Percentiles rank a stretch among this genome's conserved stretches.
Conservation (phyloP, 169 alveolate species). For the Plasmodium coatneyi region DNA sequence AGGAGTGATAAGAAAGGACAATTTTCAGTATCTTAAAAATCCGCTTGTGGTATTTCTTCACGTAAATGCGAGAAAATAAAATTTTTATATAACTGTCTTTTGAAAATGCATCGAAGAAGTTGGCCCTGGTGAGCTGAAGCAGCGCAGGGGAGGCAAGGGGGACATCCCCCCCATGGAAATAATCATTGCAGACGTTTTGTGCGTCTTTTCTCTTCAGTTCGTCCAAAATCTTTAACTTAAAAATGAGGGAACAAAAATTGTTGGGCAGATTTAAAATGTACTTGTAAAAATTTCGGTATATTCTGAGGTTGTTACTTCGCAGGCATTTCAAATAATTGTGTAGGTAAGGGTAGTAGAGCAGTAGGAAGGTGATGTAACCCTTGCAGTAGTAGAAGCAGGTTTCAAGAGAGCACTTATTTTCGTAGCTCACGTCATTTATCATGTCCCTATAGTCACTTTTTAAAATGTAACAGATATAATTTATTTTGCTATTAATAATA, state of each 20-base stretch:
- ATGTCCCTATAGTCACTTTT: slow-evolving; percentile 61
- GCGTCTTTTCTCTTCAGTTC: slow-evolving; percentile 12
- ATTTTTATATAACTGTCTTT: slow-evolving; percentile 46
- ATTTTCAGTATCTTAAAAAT: slow-evolving; percentile 30
- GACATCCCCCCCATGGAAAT: neutral
- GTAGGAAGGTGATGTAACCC: slow-evolving; percentile 44
- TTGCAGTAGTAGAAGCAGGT: slow-evolving; percentile 66
- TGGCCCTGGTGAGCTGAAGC: neutral
- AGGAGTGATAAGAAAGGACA: slow-evolving; percentile 21
- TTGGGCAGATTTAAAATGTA: slow-evolving; percentile 37
- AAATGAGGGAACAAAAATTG: slow-evolving; percentile 31
- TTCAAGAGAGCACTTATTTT: slow-evolving; percentile 41
- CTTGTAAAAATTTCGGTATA: slow-evolving; percentile 54
- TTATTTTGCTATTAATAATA: slow-evolving; percentile 41
- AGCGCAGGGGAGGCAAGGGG: neutral
- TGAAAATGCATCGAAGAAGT: slow-evolving; percentile 27
- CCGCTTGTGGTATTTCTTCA: slow-evolving; percentile 49
- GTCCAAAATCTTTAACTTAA: slow-evolving; percentile 22
- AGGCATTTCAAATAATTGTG: slow-evolving; percentile 35
- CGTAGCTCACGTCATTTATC: slow-evolving; percentile 46
- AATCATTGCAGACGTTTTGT: neutral
- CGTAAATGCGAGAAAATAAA: slow-evolving; percentile 63
- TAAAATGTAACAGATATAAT: slow-evolving; percentile 65
- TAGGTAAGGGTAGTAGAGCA: slow-evolving; percentile 56
- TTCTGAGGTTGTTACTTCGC: slow-evolving; percentile 43